Base-by-base conservation (phyloP, 345 rosid species). In the Rhodamnia rubescens region DNA sequence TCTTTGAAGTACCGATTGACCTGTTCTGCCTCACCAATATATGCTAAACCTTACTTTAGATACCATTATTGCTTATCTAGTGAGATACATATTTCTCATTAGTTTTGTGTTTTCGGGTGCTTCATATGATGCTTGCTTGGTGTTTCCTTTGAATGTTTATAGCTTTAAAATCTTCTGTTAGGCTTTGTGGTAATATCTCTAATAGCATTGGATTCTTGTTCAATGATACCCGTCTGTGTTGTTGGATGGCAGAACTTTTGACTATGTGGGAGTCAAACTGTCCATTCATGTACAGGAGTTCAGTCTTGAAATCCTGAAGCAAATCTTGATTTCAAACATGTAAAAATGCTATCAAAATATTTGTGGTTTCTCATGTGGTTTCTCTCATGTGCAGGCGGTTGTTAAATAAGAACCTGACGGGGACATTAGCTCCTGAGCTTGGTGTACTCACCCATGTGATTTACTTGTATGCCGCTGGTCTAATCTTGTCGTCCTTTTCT, bases 351-450 rank as follows among this genome's bases (percentile, higher is more conserved):
- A 29, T 61, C 74, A 29, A 64, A 16, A 64, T 36, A 8, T 29
- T 29, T 29, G 74, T 18, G 44, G 26, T 53, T 18, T 29, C 1
- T 52, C 20, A 54, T 55, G 32, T 54, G 24, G 11, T 83, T 58
- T 83, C 64, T 47, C 78, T 85, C 58, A 80, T 53, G 82, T 51
- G 88, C 94, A 97, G 99, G 95, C 98, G 92, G 90, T 87, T 97
- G 85, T 87, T 95, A 40, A 85, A 87, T 14, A 88, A 89, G 98
- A 93, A 94, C 89, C 92, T 97, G 26, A 84, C 95, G 26, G 99
- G 99, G 89, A 91, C 18, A 82, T 92, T 97, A 90, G 92, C 98
- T 20, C 98, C 98, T 15, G 91, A 93, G 26, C 93, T 97, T 88
- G 98, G 99, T 18, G 89, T 44, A 78, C 89, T 97, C 55, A 90